phyloP scores from a whole-genome alignment of 2,329 filamentous ascomycete genomes.

The Penicillium sp. region DNA sequence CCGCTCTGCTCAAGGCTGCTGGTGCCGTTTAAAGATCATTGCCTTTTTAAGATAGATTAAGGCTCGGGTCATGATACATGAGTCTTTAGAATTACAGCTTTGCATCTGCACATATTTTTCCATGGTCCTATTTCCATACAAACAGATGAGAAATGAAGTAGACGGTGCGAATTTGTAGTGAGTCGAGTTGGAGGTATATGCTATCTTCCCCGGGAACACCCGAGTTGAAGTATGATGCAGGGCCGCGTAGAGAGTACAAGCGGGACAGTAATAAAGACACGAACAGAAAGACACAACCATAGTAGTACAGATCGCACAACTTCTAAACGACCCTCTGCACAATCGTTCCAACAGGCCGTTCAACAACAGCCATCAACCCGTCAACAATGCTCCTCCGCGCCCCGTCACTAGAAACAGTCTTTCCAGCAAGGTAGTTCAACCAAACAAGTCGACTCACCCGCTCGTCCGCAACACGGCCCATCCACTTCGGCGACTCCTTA shows the following conservation, averaged over 20 bases:
- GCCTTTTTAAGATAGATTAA: neutral
- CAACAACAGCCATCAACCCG: conserved; percentile 83
- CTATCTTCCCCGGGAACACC: neutral
- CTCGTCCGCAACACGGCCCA: conserved; percentile 76
- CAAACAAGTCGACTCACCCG: conserved; percentile 77
- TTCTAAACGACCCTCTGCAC: conserved; percentile 65
- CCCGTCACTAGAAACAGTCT: conserved; percentile 79
- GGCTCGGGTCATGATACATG: neutral
- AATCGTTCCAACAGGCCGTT: conserved; percentile 82
- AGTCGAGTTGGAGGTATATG: neutral
- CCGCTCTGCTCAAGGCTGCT: conserved; percentile 61
- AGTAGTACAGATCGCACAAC: neutral
- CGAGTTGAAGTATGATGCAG: neutral
- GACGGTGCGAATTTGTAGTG: neutral
- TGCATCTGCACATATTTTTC: neutral
- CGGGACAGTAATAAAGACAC: conserved; percentile 1
- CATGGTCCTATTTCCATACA: neutral
- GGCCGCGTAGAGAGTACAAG: conserved; percentile 5
- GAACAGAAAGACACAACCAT: neutral
- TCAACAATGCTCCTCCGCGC: conserved; percentile 80
- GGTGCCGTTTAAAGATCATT: conserved; percentile 54
- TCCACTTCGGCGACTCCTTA: conserved; percentile 48
- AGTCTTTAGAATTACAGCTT: conserved; percentile 1
- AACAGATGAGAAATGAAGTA: too few relatives aligned
- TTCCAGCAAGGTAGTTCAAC: conserved; percentile 86